Evolutionary conservation across 352 stramenopile genomes (phyloP).

Genomic region (Pythium aristosporum): DNA sequence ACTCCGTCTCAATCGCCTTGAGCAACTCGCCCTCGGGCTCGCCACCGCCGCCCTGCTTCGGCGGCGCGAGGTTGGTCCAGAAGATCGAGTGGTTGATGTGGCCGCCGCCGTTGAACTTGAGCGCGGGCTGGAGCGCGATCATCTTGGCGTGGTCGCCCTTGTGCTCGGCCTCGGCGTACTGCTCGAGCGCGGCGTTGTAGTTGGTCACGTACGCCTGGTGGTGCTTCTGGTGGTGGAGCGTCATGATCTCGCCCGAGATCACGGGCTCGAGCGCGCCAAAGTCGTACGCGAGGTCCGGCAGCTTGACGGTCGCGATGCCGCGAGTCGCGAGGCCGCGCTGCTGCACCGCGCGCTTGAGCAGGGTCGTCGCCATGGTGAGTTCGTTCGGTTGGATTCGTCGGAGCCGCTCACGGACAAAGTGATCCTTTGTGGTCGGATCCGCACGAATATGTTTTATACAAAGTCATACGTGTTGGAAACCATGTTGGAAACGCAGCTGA

Average conservation of each 20-base stretch:
- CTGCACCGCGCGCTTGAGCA: slow-evolving; percentile 25
- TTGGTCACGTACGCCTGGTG: slow-evolving; percentile 97
- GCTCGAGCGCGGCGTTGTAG: slow-evolving; percentile 93
- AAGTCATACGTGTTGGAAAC: slow-evolving; percentile 5
- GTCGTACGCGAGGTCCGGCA: slow-evolving; percentile 87
- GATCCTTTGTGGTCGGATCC: not conserved
- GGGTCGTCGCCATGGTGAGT: slow-evolving; percentile 13
- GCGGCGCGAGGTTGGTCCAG: slow-evolving; percentile 95
- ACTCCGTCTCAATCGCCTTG: slow-evolving; percentile 90
- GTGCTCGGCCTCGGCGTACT: slow-evolving; percentile 89
- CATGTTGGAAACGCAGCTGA: not conserved
- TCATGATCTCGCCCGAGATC: slow-evolving; percentile 90
- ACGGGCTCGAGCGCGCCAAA: slow-evolving; percentile 86
- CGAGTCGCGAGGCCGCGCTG: slow-evolving; percentile 29
- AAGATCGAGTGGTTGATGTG: slow-evolving; percentile 99
- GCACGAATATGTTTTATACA: slow-evolving; percentile 15
- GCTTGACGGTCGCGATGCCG: slow-evolving; percentile 64
- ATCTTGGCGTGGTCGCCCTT: slow-evolving; percentile 90
- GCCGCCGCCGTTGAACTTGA: slow-evolving; percentile 98
- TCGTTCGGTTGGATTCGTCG: not conserved
- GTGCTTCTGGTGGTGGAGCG: slow-evolving; percentile 97
- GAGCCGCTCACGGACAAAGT: slow-evolving; percentile 1
- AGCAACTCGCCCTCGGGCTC: slow-evolving; percentile 83
- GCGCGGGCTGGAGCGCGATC: slow-evolving; percentile 88
- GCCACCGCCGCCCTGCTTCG: slow-evolving; percentile 71